Conservation (phyloP, 257 asterid genomes). For the Ophiorrhiza pumila region DNA sequence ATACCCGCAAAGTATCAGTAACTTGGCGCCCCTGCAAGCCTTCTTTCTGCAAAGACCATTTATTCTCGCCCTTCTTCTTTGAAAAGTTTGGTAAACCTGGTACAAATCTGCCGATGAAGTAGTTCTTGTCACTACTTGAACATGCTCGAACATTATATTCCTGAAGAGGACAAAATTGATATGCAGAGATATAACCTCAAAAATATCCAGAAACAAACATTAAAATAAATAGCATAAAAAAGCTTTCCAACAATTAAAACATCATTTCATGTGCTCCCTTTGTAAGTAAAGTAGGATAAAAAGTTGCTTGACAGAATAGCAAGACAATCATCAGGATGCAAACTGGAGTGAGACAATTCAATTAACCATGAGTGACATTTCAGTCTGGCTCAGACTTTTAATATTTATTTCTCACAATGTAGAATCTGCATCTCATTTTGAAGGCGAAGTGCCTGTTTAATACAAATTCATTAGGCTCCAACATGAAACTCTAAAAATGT, state of each 20-base stretch:
- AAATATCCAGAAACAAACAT: neutral
- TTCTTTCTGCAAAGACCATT: constrained; percentile 91
- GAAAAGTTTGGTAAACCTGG: constrained; percentile 79
- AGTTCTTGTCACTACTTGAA: constrained; percentile 68
- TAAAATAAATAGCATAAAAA: neutral
- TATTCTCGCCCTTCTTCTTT: constrained; percentile 76
- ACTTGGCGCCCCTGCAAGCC: constrained; percentile 95
- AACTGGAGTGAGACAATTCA: neutral
- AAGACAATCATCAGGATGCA: neutral
- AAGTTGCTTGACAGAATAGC: neutral
- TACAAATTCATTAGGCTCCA: neutral
- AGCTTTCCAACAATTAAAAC: neutral
- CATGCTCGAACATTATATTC: constrained; percentile 90
- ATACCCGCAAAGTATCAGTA: constrained; percentile 81
- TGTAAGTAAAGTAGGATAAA: neutral
- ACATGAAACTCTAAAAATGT: neutral
- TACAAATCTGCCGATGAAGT: constrained; percentile 85
- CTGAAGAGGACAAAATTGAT: constrained; percentile 28
- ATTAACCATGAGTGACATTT: neutral
- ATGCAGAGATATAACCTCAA: neutral
- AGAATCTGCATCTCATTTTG: neutral
- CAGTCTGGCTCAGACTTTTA: neutral
- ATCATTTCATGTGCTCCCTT: neutral
- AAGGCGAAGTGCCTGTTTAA: neutral
- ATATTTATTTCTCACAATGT: neutral